Evolutionary conservation across 2,329 filamentous ascomycete genomes (phyloP), one percentile per base, ranked within the genome.

Genomic region (Pyrenophora teres): DNA sequence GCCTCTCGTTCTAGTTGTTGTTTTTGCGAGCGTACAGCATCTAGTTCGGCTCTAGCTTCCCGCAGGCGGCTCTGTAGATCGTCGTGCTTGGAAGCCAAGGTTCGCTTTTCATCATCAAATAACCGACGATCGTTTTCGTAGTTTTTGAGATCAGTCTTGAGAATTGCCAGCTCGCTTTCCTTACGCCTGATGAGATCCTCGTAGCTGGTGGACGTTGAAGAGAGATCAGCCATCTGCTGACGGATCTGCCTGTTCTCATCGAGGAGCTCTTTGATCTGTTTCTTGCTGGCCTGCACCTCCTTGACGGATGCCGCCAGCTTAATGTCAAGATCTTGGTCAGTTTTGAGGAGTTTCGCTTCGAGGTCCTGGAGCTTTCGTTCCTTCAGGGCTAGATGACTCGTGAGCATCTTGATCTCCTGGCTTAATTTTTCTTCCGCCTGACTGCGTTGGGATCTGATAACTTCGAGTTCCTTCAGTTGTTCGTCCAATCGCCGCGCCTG

Each of bases 111-210:
- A 2, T 89, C 83, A 59, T 96, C 91, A 31, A 96, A 85, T 12
- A 81, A 81, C 56, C 85, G 86, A 25, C 88, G 89, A 64, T 97
- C 92, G 44, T 87, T 85, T 70, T 96, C 89, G 60, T 88, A 87
- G 58, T 88, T 90, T 70, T 88, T 89, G 57, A 92, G 85, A 70
- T 99, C 94, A 9, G 86, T 86, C 62, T 92, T 90, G 30, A 97
- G 81, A 39, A 97, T 82, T 0, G 88, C 83, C 16, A 99, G 79
- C 69, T 99, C 95, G 71, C 92, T 96, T 70, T 99, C 94, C 72
- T 97, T 99, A 52, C 89, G 87, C 19, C 92, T 84, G 19, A 99
- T 88, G 37, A 97, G 83, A 64, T 97, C 93, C 74, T 99, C 94
- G 60, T 96, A 97, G 68, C 92, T 91, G 0, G 92, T 95, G 0